Evolutionary conservation across 1,284 basidiomycete species (phyloP).

Genomic region (Heterobasidion occidentale): DNA sequence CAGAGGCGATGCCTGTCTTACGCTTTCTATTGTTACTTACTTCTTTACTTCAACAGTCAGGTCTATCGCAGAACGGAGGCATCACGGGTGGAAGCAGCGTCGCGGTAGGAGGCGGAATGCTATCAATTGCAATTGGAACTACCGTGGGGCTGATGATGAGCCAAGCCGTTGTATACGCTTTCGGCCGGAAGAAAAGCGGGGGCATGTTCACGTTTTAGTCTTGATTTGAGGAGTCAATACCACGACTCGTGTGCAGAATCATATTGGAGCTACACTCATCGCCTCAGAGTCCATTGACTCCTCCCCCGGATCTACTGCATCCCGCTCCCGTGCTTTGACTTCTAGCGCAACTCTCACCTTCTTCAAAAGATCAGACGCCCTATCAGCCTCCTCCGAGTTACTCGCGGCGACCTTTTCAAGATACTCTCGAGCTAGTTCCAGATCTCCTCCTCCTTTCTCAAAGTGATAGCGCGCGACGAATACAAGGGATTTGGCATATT

Average conservation of each 20-base stretch:
- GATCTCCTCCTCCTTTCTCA: constrained; percentile 49
- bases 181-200: constrained; percentile 75
- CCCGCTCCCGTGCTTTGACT: constrained; percentile 1
- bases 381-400: constrained; percentile 66
- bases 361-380: constrained; percentile 59
- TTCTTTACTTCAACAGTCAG: constrained; percentile 44
- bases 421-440: constrained; percentile 56
- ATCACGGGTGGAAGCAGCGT: constrained; percentile 58
- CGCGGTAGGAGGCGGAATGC: constrained; percentile 77
- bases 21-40: not conserved
- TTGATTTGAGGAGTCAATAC: not conserved
- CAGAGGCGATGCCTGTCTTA: constrained; percentile 7
- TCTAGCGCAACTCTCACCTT: constrained; percentile 29
- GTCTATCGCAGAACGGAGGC: constrained; percentile 78
- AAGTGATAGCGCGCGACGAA: constrained; percentile 77
- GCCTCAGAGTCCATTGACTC: not conserved
- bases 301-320: constrained; percentile 6
- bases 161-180: constrained; percentile 80
- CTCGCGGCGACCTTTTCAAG: constrained; percentile 66
- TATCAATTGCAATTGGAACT: constrained; percentile 83
- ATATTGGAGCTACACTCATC: too few species aligned
- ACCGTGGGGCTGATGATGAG: constrained; percentile 88
- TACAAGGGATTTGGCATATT: constrained; percentile 75
- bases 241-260: too few species aligned
- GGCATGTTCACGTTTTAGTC: constrained; percentile 77